phyloP scores from a whole-genome alignment of 2,329 filamentous ascomycete genomes.

The Alternaria incomplexa region DNA sequence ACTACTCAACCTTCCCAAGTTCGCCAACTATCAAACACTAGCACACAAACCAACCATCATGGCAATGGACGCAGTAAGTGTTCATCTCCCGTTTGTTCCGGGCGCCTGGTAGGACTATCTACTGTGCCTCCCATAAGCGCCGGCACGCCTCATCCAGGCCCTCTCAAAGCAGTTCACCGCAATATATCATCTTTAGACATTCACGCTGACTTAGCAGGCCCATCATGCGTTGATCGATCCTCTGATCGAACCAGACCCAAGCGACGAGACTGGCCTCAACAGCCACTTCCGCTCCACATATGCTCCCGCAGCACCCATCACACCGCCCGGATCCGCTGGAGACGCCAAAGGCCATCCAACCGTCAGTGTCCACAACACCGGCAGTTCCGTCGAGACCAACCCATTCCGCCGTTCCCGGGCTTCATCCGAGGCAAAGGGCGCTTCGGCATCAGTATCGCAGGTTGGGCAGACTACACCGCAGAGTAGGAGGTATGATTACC shows the following conservation, averaged over 20 bases:
- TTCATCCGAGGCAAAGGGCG: conserved; percentile 37
- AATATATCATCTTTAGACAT: background rate
- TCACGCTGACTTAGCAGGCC: conserved; percentile 56
- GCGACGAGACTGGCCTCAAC: conserved; percentile 70
- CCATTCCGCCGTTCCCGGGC: conserved; percentile 50
- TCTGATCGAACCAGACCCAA: conserved; percentile 70
- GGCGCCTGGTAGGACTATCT: background rate
- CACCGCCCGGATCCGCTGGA: conserved; percentile 41
- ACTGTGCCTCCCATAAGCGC: background rate
- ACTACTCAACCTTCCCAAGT: background rate
- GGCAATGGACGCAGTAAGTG: conserved; percentile 11
- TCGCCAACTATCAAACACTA: background rate
- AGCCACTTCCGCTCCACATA: conserved; percentile 60
- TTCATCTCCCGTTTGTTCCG: conserved; percentile 3
- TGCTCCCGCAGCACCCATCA: conserved; percentile 41
- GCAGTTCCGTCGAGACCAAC: conserved; percentile 51
- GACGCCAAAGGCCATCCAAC: conserved; percentile 30
- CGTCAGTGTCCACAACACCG: conserved; percentile 42
- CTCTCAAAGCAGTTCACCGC: background rate
- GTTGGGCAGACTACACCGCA: conserved; percentile 24
- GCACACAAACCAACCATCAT: conserved; percentile 1
- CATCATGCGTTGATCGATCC: conserved; percentile 72
- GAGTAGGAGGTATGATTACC: conserved; percentile 48
- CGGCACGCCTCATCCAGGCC: background rate
- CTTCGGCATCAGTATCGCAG: conserved; percentile 22